These are phyloP conservation scores for Suillus bovinus DNA, from an alignment of 768 basidiomycete genomes.

Conservation along the genomic window DNA sequence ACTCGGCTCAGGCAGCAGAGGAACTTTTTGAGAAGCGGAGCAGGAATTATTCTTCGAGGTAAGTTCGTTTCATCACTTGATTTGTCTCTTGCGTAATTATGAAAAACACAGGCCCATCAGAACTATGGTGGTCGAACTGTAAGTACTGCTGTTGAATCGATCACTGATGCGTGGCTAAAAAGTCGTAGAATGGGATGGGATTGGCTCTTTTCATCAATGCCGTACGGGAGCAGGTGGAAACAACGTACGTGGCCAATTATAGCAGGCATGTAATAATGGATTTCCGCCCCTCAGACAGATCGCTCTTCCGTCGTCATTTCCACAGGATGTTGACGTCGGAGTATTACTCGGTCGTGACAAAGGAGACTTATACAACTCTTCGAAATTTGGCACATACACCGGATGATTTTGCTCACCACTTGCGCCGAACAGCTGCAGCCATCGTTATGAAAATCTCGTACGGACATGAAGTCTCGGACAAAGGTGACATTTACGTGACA, in stretches of 20 bases:
- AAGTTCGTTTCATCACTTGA: background rate
- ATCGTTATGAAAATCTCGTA: conserved; percentile 45
- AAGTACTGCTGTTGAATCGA: conserved; percentile 14
- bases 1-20: conserved; percentile 39
- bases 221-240: conserved; percentile 38
- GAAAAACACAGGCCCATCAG: conserved; percentile 31
- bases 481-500: conserved; percentile 41
- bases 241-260: conserved; percentile 17
- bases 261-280: background rate
- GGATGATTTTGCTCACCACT: conserved; percentile 36
- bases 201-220: conserved; percentile 46
- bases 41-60: conserved; percentile 43
- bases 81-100: background rate
- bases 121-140: conserved; percentile 48
- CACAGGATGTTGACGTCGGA: conserved; percentile 23
- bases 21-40: conserved; percentile 50
- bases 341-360: conserved; percentile 30
- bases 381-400: conserved; percentile 40
- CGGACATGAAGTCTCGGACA: conserved; percentile 37
- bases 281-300: conserved; percentile 23
- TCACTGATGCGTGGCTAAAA: conserved; percentile 1
- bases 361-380: conserved; percentile 39
- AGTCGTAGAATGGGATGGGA: conserved; percentile 45
- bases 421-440: conserved; percentile 39
- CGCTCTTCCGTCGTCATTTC: conserved; percentile 41